Percentiles rank a stretch among this genome's conserved stretches.
phyloP scores from a whole-genome alignment of 352 stramenopile species.

The Phytophthora crassamura region DNA sequence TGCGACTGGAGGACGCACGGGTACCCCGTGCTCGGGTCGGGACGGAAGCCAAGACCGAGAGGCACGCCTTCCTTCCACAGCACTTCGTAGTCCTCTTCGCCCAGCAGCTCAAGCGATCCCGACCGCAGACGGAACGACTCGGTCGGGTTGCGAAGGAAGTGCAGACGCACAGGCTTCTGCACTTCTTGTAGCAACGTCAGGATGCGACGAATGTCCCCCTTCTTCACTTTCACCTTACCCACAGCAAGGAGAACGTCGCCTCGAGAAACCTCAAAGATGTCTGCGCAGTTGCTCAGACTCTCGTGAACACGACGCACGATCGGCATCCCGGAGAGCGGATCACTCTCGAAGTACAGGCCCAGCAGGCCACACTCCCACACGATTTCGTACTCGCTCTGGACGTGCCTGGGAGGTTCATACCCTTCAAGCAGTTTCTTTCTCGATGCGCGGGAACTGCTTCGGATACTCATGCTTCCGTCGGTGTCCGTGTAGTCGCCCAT shows the following conservation, averaged over 20 bases:
- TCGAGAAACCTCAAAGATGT: constrained; percentile 86
- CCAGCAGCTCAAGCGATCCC: constrained; percentile 74
- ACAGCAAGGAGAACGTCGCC: constrained; percentile 83
- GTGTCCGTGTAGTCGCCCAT: constrained; percentile 54
- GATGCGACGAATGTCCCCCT: constrained; percentile 83
- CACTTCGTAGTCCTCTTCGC: constrained; percentile 89
- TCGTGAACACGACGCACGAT: constrained; percentile 89
- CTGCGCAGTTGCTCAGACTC: constrained; percentile 85
- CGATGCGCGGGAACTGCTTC: constrained; percentile 58
- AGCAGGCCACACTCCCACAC: constrained; percentile 88
- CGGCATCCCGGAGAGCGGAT: constrained; percentile 80
- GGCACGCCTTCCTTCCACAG: constrained; percentile 87
- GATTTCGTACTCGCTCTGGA: constrained; percentile 87
- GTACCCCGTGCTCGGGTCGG: constrained; percentile 75
- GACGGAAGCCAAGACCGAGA: constrained; percentile 83
- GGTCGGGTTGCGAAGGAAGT: constrained; percentile 78
- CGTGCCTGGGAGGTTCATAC: constrained; percentile 71
- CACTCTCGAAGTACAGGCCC: constrained; percentile 87
- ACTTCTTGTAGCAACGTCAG: constrained; percentile 82
- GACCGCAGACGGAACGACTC: constrained; percentile 74
- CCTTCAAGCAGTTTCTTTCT: constrained; percentile 64
- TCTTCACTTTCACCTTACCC: constrained; percentile 78
- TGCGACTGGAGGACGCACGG: constrained; percentile 82
- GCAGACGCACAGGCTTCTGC: constrained; percentile 78
- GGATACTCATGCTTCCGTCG: constrained; percentile 49